These are phyloP conservation scores for Fusarium oxysporum DNA, from an alignment of 2,329 filamentous ascomycete genomes.

Conservation along the genomic window DNA sequence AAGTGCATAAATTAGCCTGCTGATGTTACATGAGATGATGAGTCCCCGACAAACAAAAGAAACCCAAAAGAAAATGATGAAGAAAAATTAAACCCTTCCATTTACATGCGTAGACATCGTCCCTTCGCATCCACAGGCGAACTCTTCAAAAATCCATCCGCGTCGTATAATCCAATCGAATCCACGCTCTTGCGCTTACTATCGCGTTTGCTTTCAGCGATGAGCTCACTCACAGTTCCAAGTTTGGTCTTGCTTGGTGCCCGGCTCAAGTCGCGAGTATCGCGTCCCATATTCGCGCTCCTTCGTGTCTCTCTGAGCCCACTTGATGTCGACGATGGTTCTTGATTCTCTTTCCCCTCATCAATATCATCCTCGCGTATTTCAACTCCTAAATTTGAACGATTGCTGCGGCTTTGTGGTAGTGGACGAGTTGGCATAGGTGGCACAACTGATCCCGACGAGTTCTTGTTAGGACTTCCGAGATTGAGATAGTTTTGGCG, in stretches of 20 bases:
- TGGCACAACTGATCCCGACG: background rate
- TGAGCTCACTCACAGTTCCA: conserved; percentile 45
- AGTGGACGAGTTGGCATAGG: conserved; percentile 5
- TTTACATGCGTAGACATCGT: conserved; percentile 46
- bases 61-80: background rate
- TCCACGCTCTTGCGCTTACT: conserved; percentile 49
- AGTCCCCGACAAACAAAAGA: conserved; percentile 24
- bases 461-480: conserved; percentile 47
- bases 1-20: conserved; percentile 20
- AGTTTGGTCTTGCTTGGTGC: conserved; percentile 37
- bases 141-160: conserved; percentile 58
- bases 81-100: background rate
- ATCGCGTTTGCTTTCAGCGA: conserved; percentile 39
- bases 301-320: conserved; percentile 35
- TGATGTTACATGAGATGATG: conserved; percentile 12
- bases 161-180: conserved; percentile 58
- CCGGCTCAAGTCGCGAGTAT: conserved; percentile 34
- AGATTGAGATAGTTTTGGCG: conserved; percentile 61
- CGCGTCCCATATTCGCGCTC: conserved; percentile 35
- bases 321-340: conserved; percentile 12
- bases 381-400: conserved; percentile 29
- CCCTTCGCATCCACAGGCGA: conserved; percentile 53
- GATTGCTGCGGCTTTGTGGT: conserved; percentile 25
- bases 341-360: conserved; percentile 48
- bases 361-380: conserved; percentile 38